Percentiles rank a stretch among this genome's conserved stretches.
Conservation (phyloP, 2,329 filamentous ascomycete genomes). For the Metarhizium sp. region DNA sequence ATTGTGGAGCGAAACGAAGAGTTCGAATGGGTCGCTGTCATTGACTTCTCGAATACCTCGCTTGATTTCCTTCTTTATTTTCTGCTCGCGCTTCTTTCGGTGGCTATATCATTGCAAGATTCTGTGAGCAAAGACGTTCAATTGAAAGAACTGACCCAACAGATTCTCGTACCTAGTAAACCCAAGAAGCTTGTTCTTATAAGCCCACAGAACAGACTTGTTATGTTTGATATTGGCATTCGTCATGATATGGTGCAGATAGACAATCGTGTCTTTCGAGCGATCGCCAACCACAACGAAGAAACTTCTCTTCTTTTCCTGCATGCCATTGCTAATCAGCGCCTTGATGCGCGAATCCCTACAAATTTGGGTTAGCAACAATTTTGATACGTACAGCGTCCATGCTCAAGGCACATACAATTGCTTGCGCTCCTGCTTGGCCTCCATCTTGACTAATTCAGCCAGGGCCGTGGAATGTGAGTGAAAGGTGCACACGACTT, state of each 20-base stretch:
- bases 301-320: slow-evolving; percentile 96
- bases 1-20: slow-evolving; percentile 92
- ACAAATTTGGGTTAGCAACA: background rate
- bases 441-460: slow-evolving; percentile 5
- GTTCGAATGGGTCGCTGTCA: slow-evolving; percentile 88
- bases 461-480: slow-evolving; percentile 16
- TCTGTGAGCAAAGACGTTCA: background rate
- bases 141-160: background rate
- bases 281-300: slow-evolving; percentile 90
- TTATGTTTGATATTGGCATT: slow-evolving; percentile 77
- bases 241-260: slow-evolving; percentile 86
- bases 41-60: slow-evolving; percentile 88
- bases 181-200: slow-evolving; percentile 93
- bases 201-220: slow-evolving; percentile 95
- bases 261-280: slow-evolving; percentile 93
- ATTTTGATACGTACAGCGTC: background rate
- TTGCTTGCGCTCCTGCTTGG: slow-evolving; percentile 50
- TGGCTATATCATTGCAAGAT: slow-evolving; percentile 43
- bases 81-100: slow-evolving; percentile 94
- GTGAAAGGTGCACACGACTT: slow-evolving; percentile 8
- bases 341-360: slow-evolving; percentile 86
- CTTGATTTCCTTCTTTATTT: slow-evolving; percentile 98
- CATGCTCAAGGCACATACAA: slow-evolving; percentile 27
- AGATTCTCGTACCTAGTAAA: slow-evolving; percentile 57
- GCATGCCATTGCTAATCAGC: slow-evolving; percentile 82